Evolutionary conservation across 1,284 basidiomycete species (phyloP).

Genomic region (Gomphus sp.): DNA sequence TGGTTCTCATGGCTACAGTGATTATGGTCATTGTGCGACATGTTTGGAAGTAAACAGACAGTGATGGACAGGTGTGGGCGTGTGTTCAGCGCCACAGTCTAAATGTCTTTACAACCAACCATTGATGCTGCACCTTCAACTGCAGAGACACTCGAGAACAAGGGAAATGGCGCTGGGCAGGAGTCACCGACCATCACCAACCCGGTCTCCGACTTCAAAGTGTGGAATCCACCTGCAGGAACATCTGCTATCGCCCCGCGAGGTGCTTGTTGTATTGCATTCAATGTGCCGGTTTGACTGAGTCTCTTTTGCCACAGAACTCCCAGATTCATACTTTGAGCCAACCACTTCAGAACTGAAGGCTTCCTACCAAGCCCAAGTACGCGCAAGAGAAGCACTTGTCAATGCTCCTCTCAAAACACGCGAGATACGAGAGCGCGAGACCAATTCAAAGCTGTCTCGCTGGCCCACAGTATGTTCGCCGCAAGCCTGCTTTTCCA

Average conservation of each 20-base stretch:
- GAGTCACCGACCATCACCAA: not conserved
- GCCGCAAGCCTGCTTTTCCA: not conserved
- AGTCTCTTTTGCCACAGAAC: constrained; percentile 21
- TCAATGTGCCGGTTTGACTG: not conserved
- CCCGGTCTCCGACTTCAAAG: constrained; percentile 9
- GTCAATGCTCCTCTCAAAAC: constrained; percentile 70
- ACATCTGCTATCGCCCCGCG: not conserved
- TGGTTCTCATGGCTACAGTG: constrained; percentile 48
- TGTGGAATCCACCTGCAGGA: constrained; percentile 12
- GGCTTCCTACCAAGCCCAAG: constrained; percentile 50
- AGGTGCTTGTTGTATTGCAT: not conserved
- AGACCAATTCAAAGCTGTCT: constrained; percentile 49
- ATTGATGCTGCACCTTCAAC: not conserved
- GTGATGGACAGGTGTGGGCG: not conserved
- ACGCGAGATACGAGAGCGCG: constrained; percentile 56
- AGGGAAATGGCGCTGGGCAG: not conserved
- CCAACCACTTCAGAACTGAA: constrained; percentile 70
- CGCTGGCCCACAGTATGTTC: constrained; percentile 62
- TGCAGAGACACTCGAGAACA: not conserved
- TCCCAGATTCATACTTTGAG: constrained; percentile 68
- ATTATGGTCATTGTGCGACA: constrained; percentile 45
- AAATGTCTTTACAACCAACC: constrained; percentile 2
- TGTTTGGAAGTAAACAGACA: constrained; percentile 12
- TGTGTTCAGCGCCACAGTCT: not conserved
- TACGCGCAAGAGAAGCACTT: constrained; percentile 56